Conservation (phyloP, 2,329 filamentous ascomycete species). For the Alternaria ventricosa region DNA sequence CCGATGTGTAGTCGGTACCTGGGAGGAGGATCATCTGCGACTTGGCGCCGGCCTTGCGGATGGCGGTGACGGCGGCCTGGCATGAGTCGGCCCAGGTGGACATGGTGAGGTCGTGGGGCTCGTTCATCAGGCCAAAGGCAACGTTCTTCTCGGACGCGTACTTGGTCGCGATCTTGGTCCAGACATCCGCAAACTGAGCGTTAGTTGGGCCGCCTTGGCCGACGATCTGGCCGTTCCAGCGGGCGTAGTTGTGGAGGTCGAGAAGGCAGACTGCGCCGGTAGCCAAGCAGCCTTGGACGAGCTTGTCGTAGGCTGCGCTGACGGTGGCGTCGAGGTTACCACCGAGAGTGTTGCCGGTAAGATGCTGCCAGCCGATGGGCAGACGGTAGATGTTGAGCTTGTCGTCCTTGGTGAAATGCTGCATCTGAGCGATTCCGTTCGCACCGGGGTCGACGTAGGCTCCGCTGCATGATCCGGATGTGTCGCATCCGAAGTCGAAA, state of each 20-base stretch:
- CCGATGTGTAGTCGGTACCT: slow-evolving; percentile 63
- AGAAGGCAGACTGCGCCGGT: slow-evolving; percentile 67
- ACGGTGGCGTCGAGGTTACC: slow-evolving; percentile 58
- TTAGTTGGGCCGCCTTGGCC: slow-evolving; percentile 70
- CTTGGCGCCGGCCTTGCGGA: slow-evolving; percentile 68
- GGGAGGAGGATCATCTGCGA: slow-evolving; percentile 69
- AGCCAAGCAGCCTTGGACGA: slow-evolving; percentile 63
- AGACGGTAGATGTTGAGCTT: slow-evolving; percentile 65
- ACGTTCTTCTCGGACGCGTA: slow-evolving; percentile 63
- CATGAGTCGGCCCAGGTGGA: slow-evolving; percentile 65
- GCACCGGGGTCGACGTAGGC: slow-evolving; percentile 26
- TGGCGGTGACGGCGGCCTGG: slow-evolving; percentile 69
- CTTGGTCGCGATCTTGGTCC: slow-evolving; percentile 62
- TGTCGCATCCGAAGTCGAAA: slow-evolving; percentile 57
- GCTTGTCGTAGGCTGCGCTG: slow-evolving; percentile 60
- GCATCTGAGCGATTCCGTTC: slow-evolving; percentile 59
- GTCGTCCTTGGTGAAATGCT: slow-evolving; percentile 62
- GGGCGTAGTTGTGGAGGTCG: slow-evolving; percentile 58
- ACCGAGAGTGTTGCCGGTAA: slow-evolving; percentile 61
- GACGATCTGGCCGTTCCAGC: slow-evolving; percentile 68
- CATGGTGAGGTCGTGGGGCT: slow-evolving; percentile 65
- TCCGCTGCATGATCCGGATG: slow-evolving; percentile 32
- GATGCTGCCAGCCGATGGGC: slow-evolving; percentile 66
- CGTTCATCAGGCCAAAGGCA: slow-evolving; percentile 73
- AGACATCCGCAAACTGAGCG: slow-evolving; percentile 64